Evolutionary conservation across 1,139 yeast species (phyloP).

Genomic region (Saccharomycopsis phalli): DNA sequence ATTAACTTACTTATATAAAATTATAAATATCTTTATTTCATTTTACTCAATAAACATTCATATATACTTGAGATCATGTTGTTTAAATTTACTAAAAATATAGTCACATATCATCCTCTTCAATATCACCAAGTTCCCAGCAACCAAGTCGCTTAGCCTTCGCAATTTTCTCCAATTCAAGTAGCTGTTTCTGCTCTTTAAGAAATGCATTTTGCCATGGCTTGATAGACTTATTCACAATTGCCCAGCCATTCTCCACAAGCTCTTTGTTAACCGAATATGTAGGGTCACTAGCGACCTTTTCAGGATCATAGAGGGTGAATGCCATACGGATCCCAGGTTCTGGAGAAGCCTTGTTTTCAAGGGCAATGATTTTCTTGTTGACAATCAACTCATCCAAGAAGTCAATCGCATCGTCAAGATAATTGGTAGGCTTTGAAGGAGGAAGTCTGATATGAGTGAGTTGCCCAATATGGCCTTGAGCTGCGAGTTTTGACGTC

Average conservation of each 20-base stretch:
- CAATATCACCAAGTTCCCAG: slow-evolving; percentile 77
- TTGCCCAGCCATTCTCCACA: slow-evolving; percentile 57
- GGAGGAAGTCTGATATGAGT: slow-evolving; percentile 58
- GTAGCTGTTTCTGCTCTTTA: slow-evolving; percentile 33
- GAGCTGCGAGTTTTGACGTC: slow-evolving; percentile 36
- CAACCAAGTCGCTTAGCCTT: slow-evolving; percentile 52
- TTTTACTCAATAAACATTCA: no score
- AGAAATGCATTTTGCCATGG: slow-evolving; percentile 33
- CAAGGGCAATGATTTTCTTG: slow-evolving; percentile 51
- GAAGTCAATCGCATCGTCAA: slow-evolving; percentile 48
- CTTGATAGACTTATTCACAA: slow-evolving; percentile 38
- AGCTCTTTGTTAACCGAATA: slow-evolving; percentile 59
- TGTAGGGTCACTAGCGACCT: slow-evolving; percentile 44
- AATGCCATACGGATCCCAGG: slow-evolving; percentile 38
- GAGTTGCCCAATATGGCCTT: slow-evolving; percentile 50
- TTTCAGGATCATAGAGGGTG: slow-evolving; percentile 54
- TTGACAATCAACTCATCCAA: slow-evolving; percentile 49
- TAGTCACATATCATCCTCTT: no score
- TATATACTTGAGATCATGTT: no score
- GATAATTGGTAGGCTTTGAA: slow-evolving; percentile 46
- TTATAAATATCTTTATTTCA: no score
- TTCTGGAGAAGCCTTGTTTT: slow-evolving; percentile 34
- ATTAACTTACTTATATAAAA: no score
- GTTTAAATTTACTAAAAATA: no score
- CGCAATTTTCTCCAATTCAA: slow-evolving; percentile 40